Percentiles rank a stretch among this genome's conserved stretches.
Conservation (phyloP, 2,329 filamentous ascomycete species). For the Didymella exigua region DNA sequence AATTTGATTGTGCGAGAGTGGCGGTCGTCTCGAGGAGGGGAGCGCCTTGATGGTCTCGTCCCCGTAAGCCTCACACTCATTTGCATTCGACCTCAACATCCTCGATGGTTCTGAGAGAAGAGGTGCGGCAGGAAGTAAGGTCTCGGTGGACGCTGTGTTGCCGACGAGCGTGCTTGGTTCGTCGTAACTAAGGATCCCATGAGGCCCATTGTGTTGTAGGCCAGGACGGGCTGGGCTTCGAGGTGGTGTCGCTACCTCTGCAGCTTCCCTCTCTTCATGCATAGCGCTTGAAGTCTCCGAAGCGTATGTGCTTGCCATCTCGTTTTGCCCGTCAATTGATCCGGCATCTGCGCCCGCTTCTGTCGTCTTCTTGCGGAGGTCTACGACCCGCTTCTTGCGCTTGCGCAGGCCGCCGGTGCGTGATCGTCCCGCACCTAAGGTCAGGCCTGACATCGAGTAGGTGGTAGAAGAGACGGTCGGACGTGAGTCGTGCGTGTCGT, state of each 20-base stretch:
- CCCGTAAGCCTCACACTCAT: constrained; percentile 19
- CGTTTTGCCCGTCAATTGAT: constrained; percentile 59
- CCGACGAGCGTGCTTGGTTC: constrained; percentile 33
- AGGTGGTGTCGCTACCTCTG: constrained; percentile 44
- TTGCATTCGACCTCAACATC: constrained; percentile 30
- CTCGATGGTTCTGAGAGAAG: constrained; percentile 34
- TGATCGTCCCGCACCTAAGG: constrained; percentile 64
- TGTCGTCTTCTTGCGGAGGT: constrained; percentile 70
- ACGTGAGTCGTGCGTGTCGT: constrained; percentile 61
- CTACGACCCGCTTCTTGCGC: constrained; percentile 83
- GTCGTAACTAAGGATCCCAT: constrained; percentile 33
- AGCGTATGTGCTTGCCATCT: constrained; percentile 59
- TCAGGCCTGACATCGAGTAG: constrained; percentile 66
- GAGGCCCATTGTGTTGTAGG: constrained; percentile 31
- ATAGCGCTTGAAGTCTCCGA: constrained; percentile 60
- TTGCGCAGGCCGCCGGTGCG: constrained; percentile 70
- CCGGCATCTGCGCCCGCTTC: constrained; percentile 54
- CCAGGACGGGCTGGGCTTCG: constrained; percentile 32
- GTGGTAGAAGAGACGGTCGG: constrained; percentile 65
- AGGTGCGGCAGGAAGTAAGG: constrained; percentile 36
- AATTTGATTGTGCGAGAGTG: constrained; percentile 39
- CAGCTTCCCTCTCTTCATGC: constrained; percentile 40
- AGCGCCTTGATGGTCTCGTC: constrained; percentile 18
- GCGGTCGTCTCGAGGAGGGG: constrained; percentile 30
- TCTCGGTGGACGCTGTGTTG: constrained; percentile 23